A percentile compares a stretch with the other conserved stretches of the same genome.
These are phyloP conservation scores for Candida ovalis DNA, from an alignment of 805 yeast species.

Conservation along the genomic window DNA sequence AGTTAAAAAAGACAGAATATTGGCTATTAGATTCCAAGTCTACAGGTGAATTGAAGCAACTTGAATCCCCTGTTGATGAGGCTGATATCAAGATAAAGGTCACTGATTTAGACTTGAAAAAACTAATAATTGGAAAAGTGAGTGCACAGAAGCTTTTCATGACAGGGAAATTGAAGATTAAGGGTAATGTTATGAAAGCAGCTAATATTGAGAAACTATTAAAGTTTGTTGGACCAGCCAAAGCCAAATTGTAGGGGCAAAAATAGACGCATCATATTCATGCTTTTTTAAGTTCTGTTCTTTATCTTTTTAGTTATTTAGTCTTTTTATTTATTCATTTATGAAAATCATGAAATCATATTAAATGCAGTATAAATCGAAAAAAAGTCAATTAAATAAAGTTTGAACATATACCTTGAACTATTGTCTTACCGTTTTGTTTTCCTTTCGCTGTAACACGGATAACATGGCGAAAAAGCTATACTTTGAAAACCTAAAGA, in stretches of 20 bases:
- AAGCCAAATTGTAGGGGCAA: constrained; percentile 38
- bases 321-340: neutral
- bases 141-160: constrained; percentile 82
- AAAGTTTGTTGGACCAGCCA: constrained; percentile 44
- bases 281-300: neutral
- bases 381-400: too few relatives aligned
- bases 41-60: constrained; percentile 39
- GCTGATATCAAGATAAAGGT: constrained; percentile 65
- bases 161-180: constrained; percentile 80
- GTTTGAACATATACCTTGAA: too few relatives aligned
- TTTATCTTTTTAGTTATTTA: neutral
- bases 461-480: too few relatives aligned
- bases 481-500: too few relatives aligned
- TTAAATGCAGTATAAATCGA: too few relatives aligned
- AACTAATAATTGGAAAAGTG: constrained; percentile 72
- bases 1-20: constrained; percentile 46
- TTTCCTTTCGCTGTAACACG: too few relatives aligned
- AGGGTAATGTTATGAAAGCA: constrained; percentile 91
- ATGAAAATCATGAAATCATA: too few relatives aligned
- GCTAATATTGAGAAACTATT: constrained; percentile 67
- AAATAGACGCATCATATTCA: neutral
- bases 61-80: constrained; percentile 33
- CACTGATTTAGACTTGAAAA: constrained; percentile 65
- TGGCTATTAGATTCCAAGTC: constrained; percentile 71
- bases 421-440: too few relatives aligned